Conservation (phyloP, 768 basidiomycete species). For the Lanmaoa pseudosensibilis region DNA sequence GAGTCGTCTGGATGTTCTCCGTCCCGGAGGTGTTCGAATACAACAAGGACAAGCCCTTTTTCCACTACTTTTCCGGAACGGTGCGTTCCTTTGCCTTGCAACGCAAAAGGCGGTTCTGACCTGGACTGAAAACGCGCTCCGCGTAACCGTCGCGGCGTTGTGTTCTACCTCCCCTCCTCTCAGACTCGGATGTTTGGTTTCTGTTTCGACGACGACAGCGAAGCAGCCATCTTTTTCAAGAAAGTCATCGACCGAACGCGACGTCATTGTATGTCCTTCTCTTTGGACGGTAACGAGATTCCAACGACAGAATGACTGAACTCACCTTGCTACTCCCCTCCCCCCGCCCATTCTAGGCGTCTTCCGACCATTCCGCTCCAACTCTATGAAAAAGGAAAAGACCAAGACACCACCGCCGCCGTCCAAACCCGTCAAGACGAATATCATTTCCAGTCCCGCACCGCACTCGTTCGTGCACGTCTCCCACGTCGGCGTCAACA, state of each 20-base stretch:
- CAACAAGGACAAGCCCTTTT: conserved; percentile 84
- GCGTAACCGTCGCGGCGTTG: background rate
- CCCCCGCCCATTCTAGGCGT: conserved; percentile 14
- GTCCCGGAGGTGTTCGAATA: conserved; percentile 65
- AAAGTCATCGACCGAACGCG: conserved; percentile 54
- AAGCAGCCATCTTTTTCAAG: conserved; percentile 59
- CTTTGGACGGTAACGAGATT: background rate
- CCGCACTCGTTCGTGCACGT: conserved; percentile 66
- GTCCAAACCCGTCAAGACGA: conserved; percentile 32
- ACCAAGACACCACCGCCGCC: conserved; percentile 40
- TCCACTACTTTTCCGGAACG: conserved; percentile 85
- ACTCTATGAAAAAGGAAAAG: conserved; percentile 28
- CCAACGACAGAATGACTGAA: conserved; percentile 3
- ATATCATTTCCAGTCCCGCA: conserved; percentile 56
- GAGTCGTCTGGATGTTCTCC: conserved; percentile 68
- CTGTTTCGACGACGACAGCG: conserved; percentile 59
- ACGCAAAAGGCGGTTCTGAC: background rate
- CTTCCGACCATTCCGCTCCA: conserved; percentile 30
- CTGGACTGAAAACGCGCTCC: background rate
- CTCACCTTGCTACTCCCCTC: background rate
- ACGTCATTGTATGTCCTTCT: conserved; percentile 36
- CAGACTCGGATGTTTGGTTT: conserved; percentile 52
- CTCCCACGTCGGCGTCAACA: conserved; percentile 60
- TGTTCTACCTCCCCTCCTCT: background rate
- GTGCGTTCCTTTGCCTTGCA: conserved; percentile 45